These are phyloP conservation scores for Eucalyptus pauciflora DNA, from an alignment of 345 rosid genomes.

Conservation along the genomic window DNA sequence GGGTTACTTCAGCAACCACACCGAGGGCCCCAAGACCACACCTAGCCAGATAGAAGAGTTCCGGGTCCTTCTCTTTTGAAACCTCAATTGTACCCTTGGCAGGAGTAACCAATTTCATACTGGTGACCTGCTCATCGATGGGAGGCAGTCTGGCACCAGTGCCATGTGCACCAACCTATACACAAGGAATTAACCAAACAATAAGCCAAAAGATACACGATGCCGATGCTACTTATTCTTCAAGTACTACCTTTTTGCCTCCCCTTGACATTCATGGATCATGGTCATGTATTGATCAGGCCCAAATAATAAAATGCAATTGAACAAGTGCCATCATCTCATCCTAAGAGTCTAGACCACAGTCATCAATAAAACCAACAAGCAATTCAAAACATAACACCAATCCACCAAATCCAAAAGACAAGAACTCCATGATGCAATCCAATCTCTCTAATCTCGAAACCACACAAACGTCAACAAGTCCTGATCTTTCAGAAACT, in stretches of 20 bases:
- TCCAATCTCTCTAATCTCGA: not conserved
- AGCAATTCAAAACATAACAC: not conserved
- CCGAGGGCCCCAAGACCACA: conserved; percentile 96
- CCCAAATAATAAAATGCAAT: not conserved
- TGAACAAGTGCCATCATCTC: not conserved
- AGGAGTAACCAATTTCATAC: conserved; percentile 94
- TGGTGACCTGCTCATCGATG: conserved; percentile 86
- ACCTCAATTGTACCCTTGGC: conserved; percentile 86
- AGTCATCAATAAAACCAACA: not conserved
- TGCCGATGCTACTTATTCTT: not conserved
- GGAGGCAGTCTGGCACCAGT: conserved; percentile 96
- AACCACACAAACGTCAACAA: not conserved
- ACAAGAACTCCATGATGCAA: not conserved
- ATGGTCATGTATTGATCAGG: not conserved
- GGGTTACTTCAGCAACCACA: conserved; percentile 93
- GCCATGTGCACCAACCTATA: conserved; percentile 95
- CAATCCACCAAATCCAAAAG: not conserved
- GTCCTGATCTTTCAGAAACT: not conserved
- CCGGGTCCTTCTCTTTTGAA: conserved; percentile 79
- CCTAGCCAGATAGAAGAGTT: conserved; percentile 83
- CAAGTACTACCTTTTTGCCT: not conserved
- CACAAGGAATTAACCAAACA: not conserved
- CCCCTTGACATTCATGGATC: not conserved
- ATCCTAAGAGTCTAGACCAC: not conserved
- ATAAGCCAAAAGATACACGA: not conserved